Conservation (phyloP, 306 rosid species). For the Quercus aquifolioides region DNA sequence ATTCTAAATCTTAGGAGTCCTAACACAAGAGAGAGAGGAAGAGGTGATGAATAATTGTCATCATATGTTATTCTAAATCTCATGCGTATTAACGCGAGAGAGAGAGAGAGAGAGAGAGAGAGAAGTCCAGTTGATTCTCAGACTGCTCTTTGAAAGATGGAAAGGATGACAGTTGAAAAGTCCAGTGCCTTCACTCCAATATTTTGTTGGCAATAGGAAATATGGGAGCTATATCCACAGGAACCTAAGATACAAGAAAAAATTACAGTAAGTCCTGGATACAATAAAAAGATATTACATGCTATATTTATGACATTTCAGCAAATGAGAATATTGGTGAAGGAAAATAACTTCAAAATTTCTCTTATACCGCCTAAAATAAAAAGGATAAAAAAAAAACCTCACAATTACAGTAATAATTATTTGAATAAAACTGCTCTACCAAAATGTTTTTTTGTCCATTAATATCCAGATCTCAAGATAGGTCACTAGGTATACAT, state of each 20-base stretch:
- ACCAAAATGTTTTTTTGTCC: not conserved
- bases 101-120: not conserved
- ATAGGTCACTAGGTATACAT: not conserved
- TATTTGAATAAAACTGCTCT: not conserved
- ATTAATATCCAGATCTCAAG: not conserved
- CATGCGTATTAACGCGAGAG: not conserved
- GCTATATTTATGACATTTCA: not conserved
- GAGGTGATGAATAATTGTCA: not conserved
- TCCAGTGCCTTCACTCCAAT: constrained; percentile 28
- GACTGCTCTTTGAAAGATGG: not conserved
- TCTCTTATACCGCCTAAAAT: not conserved
- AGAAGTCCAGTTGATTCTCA: not conserved
- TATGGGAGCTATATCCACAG: constrained; percentile 76
- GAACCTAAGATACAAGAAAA: constrained; percentile 49
- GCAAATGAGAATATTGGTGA: not conserved
- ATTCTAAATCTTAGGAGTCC: not conserved
- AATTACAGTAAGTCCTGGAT: not conserved
- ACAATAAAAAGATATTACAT: not conserved
- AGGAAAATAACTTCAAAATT: not conserved
- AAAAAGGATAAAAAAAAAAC: not conserved
- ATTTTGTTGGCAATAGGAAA: constrained; percentile 67
- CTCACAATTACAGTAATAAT: not conserved
- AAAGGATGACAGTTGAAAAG: not conserved
- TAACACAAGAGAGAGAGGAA: not conserved
- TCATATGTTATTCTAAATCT: not conserved